Evolutionary conservation across 1,284 basidiomycete species (phyloP).

Genomic region (Trichosporon asahii): DNA sequence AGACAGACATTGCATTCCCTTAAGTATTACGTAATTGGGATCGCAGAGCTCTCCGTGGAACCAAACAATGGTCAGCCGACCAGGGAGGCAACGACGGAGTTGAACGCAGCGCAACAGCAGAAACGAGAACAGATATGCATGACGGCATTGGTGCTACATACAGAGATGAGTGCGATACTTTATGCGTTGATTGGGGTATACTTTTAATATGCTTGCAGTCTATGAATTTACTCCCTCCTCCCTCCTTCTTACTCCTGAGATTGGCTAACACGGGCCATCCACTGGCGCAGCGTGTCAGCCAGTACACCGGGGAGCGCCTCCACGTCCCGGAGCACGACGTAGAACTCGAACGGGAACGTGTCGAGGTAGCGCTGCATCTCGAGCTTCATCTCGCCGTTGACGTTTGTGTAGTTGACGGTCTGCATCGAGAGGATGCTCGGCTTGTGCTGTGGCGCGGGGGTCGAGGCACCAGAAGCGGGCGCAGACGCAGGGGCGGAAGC

Average conservation of each 20-base stretch:
- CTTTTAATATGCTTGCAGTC: constrained; percentile 9
- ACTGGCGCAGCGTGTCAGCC: constrained; percentile 87
- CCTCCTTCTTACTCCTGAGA: constrained; percentile 42
- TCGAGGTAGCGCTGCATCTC: constrained; percentile 88
- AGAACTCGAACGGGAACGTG: constrained; percentile 98
- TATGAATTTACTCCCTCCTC: neutral
- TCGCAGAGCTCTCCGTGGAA: neutral
- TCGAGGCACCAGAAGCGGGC: constrained; percentile 19
- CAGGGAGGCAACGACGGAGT: too few relatives aligned
- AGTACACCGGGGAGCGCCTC: constrained; percentile 90
- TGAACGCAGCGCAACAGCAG: too few relatives aligned
- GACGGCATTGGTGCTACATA: constrained; percentile 3
- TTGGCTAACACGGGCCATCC: constrained; percentile 51
- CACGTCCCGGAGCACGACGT: constrained; percentile 85
- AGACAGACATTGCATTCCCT: neutral
- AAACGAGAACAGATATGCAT: constrained; percentile 5
- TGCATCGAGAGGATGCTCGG: constrained; percentile 80
- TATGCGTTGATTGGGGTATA: neutral
- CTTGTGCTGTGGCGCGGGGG: constrained; percentile 21
- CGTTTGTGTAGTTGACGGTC: constrained; percentile 78
- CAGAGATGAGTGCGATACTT: constrained; percentile 7
- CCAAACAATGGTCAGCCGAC: constrained; percentile 15
- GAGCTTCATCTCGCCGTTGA: constrained; percentile 83
- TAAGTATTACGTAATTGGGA: neutral
- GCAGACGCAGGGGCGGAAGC: constrained; percentile 20